Evolutionary conservation across 148 eudicot genomes (phyloP).

Genomic region (Chenopodium berlandieri): DNA sequence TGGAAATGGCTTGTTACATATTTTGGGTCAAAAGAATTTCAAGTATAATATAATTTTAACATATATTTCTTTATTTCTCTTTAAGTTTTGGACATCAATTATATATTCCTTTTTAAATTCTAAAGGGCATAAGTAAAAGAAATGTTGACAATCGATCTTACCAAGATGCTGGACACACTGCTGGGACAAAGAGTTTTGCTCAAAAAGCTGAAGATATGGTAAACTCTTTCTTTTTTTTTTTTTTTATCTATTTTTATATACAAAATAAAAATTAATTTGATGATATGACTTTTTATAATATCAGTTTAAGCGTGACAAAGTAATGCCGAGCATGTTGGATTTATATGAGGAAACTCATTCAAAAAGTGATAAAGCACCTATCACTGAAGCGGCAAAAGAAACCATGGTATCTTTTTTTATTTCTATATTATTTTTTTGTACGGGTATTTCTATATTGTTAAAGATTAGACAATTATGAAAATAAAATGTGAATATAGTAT

Average conservation of each 20-base stretch:
- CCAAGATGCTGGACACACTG: slow-evolving; percentile 2
- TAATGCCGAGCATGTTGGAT: not conserved
- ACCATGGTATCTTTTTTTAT: not conserved
- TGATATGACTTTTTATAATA: not conserved
- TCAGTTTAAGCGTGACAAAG: not conserved
- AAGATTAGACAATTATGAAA: no score
- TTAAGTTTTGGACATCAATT: no score
- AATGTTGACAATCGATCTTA: not conserved
- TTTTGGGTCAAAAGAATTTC: no score
- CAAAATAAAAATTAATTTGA: not conserved
- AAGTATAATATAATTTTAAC: no score
- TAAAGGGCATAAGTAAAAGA: not conserved
- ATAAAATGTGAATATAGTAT: no score
- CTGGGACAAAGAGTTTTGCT: slow-evolving; percentile 2
- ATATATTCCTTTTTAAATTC: no score
- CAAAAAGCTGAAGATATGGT: not conserved
- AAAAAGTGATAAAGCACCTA: not conserved
- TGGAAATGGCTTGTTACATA: no score
- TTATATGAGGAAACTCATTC: not conserved
- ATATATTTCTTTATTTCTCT: no score
- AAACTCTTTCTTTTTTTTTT: not conserved
- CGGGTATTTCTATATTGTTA: no score
- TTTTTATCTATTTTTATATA: not conserved
- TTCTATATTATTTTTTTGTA: not conserved
- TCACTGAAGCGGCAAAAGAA: not conserved